phyloP scores from a whole-genome alignment of 345 rosid genomes.

The Salix exigua region DNA sequence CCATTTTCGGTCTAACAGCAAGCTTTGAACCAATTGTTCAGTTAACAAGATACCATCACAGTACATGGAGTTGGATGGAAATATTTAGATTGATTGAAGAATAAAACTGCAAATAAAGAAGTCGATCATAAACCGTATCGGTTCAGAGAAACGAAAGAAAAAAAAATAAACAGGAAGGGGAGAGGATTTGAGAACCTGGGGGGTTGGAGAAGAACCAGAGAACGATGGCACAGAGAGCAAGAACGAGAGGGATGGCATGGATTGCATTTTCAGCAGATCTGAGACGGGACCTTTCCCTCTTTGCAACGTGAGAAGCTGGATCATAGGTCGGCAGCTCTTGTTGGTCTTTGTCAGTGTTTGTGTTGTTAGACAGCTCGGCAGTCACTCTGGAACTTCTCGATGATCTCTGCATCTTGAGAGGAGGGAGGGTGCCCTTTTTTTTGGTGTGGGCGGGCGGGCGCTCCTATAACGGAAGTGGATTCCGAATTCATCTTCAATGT shows the following conservation, averaged over 20 bases:
- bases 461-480: too few relatives aligned
- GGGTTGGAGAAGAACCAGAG: slow-evolving; percentile 72
- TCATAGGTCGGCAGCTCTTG: slow-evolving; percentile 54
- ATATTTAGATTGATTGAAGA: not conserved
- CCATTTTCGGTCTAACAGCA: not conserved
- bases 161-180: not conserved
- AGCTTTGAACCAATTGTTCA: not conserved
- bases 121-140: not conserved
- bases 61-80: not conserved
- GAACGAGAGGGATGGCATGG: slow-evolving; percentile 71
- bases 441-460: too few relatives aligned
- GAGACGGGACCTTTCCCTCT: slow-evolving; percentile 52
- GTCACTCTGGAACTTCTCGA: slow-evolving; percentile 43
- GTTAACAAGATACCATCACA: not conserved
- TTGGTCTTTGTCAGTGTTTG: slow-evolving; percentile 17
- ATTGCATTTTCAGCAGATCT: slow-evolving; percentile 70
- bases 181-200: not conserved
- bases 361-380: slow-evolving; percentile 33
- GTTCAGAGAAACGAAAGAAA: not conserved
- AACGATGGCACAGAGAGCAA: slow-evolving; percentile 50
- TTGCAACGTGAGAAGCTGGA: slow-evolving; percentile 60
- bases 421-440: not conserved
- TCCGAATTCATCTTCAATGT: too few relatives aligned
- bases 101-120: not conserved
- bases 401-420: slow-evolving; percentile 56